Percentiles rank a stretch among this genome's conserved stretches.
phyloP scores from a whole-genome alignment of 768 basidiomycete species.

The Sarcomyxa edulis region DNA sequence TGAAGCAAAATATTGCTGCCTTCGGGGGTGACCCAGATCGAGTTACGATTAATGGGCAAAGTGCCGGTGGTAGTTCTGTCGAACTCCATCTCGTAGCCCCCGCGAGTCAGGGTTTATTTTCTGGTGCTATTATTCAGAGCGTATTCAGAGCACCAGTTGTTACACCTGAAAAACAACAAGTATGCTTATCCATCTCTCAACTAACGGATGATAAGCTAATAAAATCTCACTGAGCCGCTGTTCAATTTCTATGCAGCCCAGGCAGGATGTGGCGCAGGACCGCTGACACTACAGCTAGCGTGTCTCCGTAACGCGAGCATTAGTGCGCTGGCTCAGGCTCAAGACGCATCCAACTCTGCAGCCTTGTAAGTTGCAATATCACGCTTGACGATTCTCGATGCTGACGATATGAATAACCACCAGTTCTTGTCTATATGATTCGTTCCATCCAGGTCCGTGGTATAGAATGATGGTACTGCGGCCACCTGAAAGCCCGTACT shows the following conservation, averaged over 20 bases:
- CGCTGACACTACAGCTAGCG: conserved; percentile 28
- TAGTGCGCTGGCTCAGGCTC: conserved; percentile 47
- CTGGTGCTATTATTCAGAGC: conserved; percentile 57
- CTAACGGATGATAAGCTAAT: background rate
- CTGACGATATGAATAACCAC: background rate
- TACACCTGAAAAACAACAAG: conserved; percentile 45
- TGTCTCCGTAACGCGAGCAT: conserved; percentile 48
- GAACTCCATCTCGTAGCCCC: conserved; percentile 54
- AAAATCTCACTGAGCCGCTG: conserved; percentile 29
- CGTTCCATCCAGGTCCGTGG: conserved; percentile 45
- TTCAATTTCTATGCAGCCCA: conserved; percentile 46
- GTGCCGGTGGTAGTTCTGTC: conserved; percentile 1
- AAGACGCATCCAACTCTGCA: conserved; percentile 38
- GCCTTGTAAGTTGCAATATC: conserved; percentile 30
- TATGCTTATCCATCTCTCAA: conserved; percentile 17
- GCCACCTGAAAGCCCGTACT: too few species aligned
- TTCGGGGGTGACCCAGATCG: conserved; percentile 61
- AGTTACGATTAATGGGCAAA: conserved; percentile 57
- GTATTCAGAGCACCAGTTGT: conserved; percentile 49
- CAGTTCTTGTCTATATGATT: conserved; percentile 25
- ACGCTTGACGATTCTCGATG: conserved; percentile 1
- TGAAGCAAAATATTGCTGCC: conserved; percentile 49
- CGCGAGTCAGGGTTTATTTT: conserved; percentile 35
- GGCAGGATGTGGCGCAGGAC: conserved; percentile 43
- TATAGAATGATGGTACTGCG: too few species aligned